A percentile compares a stretch with the other conserved stretches of the same genome.
Conservation (phyloP, 768 basidiomycete species). For the Russula lepida region DNA sequence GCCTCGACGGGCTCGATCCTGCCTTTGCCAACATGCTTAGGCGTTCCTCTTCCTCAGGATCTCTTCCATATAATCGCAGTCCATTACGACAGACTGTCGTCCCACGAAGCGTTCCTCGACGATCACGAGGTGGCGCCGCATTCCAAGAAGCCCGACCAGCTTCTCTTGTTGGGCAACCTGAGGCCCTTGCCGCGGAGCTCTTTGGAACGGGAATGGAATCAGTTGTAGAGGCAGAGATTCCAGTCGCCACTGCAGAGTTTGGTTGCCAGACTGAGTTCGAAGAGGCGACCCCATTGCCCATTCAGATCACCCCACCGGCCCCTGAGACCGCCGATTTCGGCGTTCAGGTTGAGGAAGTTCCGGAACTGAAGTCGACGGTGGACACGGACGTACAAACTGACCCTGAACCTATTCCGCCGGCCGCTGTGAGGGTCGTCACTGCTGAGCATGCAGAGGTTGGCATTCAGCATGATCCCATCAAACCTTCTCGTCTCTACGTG, state of each 20-base stretch:
- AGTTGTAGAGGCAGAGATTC: constrained; percentile 30
- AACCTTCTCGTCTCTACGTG: constrained; percentile 22
- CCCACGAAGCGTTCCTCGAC: constrained; percentile 41
- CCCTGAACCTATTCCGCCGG: constrained; percentile 15
- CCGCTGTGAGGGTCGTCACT: not conserved
- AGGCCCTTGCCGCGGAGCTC: constrained; percentile 58
- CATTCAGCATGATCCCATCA: constrained; percentile 39
- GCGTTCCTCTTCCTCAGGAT: constrained; percentile 38
- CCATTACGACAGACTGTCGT: constrained; percentile 56
- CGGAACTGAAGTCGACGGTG: constrained; percentile 7
- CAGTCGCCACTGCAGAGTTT: constrained; percentile 47
- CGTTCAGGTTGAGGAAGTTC: constrained; percentile 27
- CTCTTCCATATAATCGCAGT: constrained; percentile 41
- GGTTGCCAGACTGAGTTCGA: constrained; percentile 59
- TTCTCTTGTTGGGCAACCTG: constrained; percentile 64
- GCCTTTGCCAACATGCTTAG: constrained; percentile 71
- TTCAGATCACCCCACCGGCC: constrained; percentile 25
- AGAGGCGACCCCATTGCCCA: constrained; percentile 27
- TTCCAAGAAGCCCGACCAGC: constrained; percentile 63
- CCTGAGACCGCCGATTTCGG: constrained; percentile 28
- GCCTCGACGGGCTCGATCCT: constrained; percentile 84
- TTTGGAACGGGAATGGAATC: constrained; percentile 43
- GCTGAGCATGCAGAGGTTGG: constrained; percentile 37
- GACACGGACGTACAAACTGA: constrained; percentile 31
- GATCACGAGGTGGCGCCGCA: constrained; percentile 56